A percentile compares a stretch with the other conserved stretches of the same genome.
Conservation (phyloP, 2,329 filamentous ascomycete species). For the Colletotrichum chrysophilum region DNA sequence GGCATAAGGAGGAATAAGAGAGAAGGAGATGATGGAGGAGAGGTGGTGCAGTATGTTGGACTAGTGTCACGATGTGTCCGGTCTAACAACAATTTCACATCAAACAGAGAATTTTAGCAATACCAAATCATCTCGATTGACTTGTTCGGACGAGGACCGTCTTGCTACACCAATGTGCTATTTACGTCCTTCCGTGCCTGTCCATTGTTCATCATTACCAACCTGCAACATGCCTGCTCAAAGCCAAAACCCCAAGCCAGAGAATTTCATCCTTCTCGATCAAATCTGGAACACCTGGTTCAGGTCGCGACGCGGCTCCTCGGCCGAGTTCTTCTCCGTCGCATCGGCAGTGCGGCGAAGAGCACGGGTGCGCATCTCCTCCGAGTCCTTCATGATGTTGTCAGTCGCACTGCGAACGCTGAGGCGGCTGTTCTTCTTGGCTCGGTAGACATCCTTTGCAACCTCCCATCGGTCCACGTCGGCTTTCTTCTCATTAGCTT, state of each 20-base stretch:
- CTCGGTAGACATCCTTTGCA: not conserved
- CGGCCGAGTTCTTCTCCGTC: not conserved
- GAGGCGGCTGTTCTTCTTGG: not conserved
- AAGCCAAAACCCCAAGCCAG: not conserved
- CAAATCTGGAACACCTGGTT: not conserved
- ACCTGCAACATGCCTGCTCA: not conserved
- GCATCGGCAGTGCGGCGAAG: not conserved
- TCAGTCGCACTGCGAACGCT: not conserved
- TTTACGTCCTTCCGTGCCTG: not conserved
- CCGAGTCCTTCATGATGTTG: not conserved
- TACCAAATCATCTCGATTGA: not conserved
- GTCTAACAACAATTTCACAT: not conserved
- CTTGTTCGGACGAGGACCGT: not conserved
- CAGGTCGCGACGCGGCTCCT: not conserved
- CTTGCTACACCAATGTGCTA: not conserved
- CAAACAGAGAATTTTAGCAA: not conserved
- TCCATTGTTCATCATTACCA: not conserved
- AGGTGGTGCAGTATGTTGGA: not conserved
- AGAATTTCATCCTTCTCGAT: not conserved
- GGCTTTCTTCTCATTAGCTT: not conserved
- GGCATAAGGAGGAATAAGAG: slow-evolving; percentile 41
- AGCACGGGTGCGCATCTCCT: not conserved
- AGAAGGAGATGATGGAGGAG: not conserved
- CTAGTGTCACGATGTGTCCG: not conserved
- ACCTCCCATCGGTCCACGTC: not conserved